Conservation (phyloP, 345 rosid genomes). For the Euphorbia peplus region DNA sequence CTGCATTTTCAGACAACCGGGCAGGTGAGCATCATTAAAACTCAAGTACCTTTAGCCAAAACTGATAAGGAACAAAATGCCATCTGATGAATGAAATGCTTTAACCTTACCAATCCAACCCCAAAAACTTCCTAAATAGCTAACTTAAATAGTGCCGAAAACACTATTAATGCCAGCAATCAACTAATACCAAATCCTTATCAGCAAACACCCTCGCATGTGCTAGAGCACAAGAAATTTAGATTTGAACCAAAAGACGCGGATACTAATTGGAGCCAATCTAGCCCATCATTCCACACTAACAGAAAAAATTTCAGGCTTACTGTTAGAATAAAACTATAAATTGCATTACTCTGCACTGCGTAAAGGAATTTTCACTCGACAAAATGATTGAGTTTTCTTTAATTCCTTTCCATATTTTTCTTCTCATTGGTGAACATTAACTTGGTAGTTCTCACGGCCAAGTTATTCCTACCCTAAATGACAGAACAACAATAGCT, state of each 20-base stretch:
- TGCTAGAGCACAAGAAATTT: not conserved
- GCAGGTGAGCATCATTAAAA: not conserved
- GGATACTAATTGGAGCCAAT: not conserved
- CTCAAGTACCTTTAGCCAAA: not conserved
- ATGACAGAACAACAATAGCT: not conserved
- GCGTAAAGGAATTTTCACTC: not conserved
- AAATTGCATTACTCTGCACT: not conserved
- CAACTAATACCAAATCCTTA: not conserved
- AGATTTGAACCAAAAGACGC: not conserved
- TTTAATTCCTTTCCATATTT: not conserved
- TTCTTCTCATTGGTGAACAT: not conserved
- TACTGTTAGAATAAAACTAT: too few relatives aligned
- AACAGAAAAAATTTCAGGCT: not conserved
- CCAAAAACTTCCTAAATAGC: too few relatives aligned
- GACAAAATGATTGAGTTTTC: not conserved
- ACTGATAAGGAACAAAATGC: not conserved
- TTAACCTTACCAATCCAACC: not conserved
- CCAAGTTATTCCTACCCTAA: not conserved
- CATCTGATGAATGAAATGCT: not conserved
- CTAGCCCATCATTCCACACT: not conserved
- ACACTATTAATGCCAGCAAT: not conserved
- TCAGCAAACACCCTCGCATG: not conserved
- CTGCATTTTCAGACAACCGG: not conserved
- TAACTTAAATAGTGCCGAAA: not conserved
- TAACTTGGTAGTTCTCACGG: not conserved